Percentiles rank a stretch among this genome's conserved stretches.
phyloP scores from a whole-genome alignment of 2,329 filamentous ascomycete genomes.

The Cladobotryum mycophilum region DNA sequence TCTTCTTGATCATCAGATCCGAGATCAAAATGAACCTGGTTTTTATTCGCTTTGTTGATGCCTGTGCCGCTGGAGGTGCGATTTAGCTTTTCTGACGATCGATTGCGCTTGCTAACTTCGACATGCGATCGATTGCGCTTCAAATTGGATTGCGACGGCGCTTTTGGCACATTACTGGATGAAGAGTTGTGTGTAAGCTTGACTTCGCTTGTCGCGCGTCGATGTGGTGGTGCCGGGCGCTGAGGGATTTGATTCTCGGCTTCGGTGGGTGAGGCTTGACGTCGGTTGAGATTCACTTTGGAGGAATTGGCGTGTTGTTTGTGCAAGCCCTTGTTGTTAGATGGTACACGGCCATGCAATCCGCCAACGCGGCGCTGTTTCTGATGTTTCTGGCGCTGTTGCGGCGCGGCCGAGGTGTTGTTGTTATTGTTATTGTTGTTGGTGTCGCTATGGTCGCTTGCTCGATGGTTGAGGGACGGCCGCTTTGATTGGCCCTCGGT shows the following conservation, averaged over 20 bases:
- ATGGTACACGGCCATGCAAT: constrained; percentile 46
- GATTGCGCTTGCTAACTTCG: constrained; percentile 47
- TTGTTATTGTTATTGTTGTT: constrained; percentile 19
- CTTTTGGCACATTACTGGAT: constrained; percentile 44
- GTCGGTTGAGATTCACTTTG: constrained; percentile 36
- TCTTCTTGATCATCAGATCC: constrained; percentile 45
- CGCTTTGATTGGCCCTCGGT: constrained; percentile 51
- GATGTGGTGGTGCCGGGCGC: constrained; percentile 29
- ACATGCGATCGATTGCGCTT: constrained; percentile 56
- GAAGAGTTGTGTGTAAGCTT: constrained; percentile 42
- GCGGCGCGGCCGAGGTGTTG: constrained; percentile 17
- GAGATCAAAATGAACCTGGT: constrained; percentile 58
- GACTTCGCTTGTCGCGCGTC: constrained; percentile 45
- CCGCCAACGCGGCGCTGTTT: constrained; percentile 35
- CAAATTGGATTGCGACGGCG: constrained; percentile 47
- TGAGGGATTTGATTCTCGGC: constrained; percentile 23
- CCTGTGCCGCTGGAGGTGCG: constrained; percentile 46
- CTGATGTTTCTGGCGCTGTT: constrained; percentile 22
- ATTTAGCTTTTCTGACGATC: constrained; percentile 47
- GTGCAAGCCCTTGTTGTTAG: constrained; percentile 45
- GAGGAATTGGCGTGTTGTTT: constrained; percentile 33
- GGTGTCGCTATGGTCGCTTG: constrained; percentile 26
- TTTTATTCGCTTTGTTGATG: constrained; percentile 36
- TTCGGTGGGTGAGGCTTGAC: constrained; percentile 34
- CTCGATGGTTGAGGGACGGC: constrained; percentile 32